Percentiles rank a stretch among this genome's conserved stretches.
Evolutionary conservation across 2,329 filamentous ascomycete species (phyloP).

Genomic region (Aspergillus unguis): DNA sequence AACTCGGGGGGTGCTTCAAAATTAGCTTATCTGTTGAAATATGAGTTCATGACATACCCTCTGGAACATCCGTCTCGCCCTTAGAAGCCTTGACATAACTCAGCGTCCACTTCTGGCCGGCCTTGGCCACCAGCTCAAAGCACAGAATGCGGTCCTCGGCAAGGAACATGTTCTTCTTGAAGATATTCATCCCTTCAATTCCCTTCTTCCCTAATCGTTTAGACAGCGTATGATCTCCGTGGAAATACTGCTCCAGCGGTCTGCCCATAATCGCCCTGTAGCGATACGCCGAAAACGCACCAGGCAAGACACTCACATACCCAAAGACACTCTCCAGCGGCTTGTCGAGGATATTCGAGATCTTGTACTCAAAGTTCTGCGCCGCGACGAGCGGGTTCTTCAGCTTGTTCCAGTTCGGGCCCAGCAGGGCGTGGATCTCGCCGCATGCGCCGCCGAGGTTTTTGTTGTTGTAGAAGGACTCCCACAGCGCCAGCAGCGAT

Average conservation of each 20-base stretch:
- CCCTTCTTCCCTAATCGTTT: slow-evolving; percentile 96
- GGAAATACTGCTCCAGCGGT: slow-evolving; percentile 97
- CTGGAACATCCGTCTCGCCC: slow-evolving; percentile 97
- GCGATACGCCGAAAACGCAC: slow-evolving; percentile 97
- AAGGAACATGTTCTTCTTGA: slow-evolving; percentile 99
- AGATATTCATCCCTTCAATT: slow-evolving; percentile 99
- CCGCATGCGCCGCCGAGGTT: slow-evolving; percentile 96
- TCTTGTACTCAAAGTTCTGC: slow-evolving; percentile 99
- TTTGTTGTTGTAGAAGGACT: slow-evolving; percentile 99
- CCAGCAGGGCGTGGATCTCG: slow-evolving; percentile 98
- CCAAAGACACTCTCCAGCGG: slow-evolving; percentile 95
- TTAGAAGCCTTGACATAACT: slow-evolving; percentile 99
- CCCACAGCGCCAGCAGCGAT: slow-evolving; percentile 93
- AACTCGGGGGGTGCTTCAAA: slow-evolving; percentile 67
- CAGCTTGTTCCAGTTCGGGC: slow-evolving; percentile 83
- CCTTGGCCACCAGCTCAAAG: slow-evolving; percentile 98
- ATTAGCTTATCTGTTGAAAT: not conserved
- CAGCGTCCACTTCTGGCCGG: slow-evolving; percentile 97
- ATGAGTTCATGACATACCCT: slow-evolving; percentile 59
- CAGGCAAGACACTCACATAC: slow-evolving; percentile 97
- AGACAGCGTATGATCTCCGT: slow-evolving; percentile 95
- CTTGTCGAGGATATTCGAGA: slow-evolving; percentile 98
- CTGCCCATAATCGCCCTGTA: slow-evolving; percentile 98
- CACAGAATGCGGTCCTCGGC: slow-evolving; percentile 99
- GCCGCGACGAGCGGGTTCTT: slow-evolving; percentile 91